A percentile compares a stretch with the other conserved stretches of the same genome.
Conservation (phyloP, 2,329 filamentous ascomycete species). For the Ambrosiella cleistominuta region DNA sequence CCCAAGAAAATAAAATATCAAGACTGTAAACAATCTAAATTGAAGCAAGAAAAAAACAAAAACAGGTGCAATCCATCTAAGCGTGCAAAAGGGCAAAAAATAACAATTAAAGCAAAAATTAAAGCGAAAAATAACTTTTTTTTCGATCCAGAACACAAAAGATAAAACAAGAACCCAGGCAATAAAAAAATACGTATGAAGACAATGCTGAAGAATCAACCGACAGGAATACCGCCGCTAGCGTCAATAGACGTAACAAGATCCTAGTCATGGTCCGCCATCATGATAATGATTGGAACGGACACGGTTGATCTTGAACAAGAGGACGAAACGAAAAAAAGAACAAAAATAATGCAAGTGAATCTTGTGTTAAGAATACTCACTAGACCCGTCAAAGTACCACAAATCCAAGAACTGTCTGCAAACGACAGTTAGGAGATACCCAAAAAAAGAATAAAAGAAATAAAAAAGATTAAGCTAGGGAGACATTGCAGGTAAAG, state of each 20-base stretch:
- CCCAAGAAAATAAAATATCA: not conserved
- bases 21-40: not conserved
- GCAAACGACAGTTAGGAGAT: not conserved
- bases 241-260: not conserved
- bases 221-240: not conserved
- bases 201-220: not conserved
- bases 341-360: not conserved
- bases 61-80: not conserved
- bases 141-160: not conserved
- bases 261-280: not conserved
- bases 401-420: not conserved
- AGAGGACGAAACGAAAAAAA: not conserved
- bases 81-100: not conserved
- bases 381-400: not conserved
- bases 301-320: not conserved
- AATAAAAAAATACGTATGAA: conserved; percentile 2
- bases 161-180: not conserved
- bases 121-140: not conserved
- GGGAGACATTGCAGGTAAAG: not conserved
- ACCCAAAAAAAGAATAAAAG: conserved; percentile 4
- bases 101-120: not conserved
- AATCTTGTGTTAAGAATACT: not conserved
- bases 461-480: not conserved
- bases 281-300: not conserved
- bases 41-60: not conserved